A percentile compares a stretch with the other conserved stretches of the same genome.
Evolutionary conservation across 805 yeast genomes (phyloP).

Genomic region (Candida coleopterorum): DNA sequence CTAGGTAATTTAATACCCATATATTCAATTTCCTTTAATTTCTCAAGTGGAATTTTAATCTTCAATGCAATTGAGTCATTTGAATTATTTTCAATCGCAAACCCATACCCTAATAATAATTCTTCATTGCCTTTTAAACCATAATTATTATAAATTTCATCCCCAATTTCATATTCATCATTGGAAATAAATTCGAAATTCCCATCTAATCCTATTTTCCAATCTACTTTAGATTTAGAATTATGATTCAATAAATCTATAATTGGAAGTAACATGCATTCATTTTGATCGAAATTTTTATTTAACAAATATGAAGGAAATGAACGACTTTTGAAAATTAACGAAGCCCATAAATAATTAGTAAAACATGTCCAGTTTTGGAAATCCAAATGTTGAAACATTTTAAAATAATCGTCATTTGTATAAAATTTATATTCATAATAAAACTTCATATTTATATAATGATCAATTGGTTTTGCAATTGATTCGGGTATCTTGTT

Average conservation of each 20-base stretch:
- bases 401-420: conserved; percentile 31
- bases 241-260: conserved; percentile 77
- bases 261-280: conserved; percentile 72
- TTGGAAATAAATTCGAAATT: conserved; percentile 41
- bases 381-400: conserved; percentile 16
- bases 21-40: conserved; percentile 24
- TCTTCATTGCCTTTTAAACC: conserved; percentile 89
- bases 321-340: conserved; percentile 70
- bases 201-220: conserved; percentile 39
- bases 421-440: conserved; percentile 38
- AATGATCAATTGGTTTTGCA: conserved; percentile 30
- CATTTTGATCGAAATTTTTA: conserved; percentile 33
- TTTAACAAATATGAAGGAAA: conserved; percentile 68
- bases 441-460: conserved; percentile 38
- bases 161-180: conserved; percentile 23
- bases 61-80: conserved; percentile 59
- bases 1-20: conserved; percentile 37
- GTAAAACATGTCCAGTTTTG: conserved; percentile 60
- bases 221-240: conserved; percentile 54
- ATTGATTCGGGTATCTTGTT: conserved; percentile 25
- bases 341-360: conserved; percentile 71
- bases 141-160: conserved; percentile 72
- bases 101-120: conserved; percentile 77
- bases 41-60: conserved; percentile 45
- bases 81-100: conserved; percentile 52